Evolutionary conservation across 140 eudicot genomes (phyloP), one percentile per base, ranked within the genome.

Genomic region (Senecio squalidus): DNA sequence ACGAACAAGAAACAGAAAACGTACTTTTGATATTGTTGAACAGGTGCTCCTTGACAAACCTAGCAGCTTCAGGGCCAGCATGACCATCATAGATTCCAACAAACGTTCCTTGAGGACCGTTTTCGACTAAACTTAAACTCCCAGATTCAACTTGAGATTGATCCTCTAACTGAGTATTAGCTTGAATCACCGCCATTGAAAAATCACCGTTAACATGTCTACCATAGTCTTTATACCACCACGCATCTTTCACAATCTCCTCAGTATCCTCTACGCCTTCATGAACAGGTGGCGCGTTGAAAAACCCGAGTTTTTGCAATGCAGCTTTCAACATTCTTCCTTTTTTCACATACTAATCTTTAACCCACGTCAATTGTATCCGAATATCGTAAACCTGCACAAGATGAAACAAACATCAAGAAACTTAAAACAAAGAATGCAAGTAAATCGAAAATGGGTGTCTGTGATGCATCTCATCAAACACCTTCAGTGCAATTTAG

Each of bases 81-180:
- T 87, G 96, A 31, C 96, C 96, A 68, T 87, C 96, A 47, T 87
- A 87, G 9, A 87, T 36, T 46, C 96, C 96, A 18, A 83, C 84
- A 76, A 87, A 87, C 21, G 94, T 87, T 28, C 96, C 96, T 34
- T 58, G 70, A 49, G 89, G 86, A 21, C 89, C 85, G 0, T 45
- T 44, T 25, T 72, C 83, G 24, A 16, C 45, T 0, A 62, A 74
- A 62, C 93, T 80, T 79, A 86, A 11, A 6, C 78, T 41, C 20
- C 95, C 95, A 2, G 94, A 83, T 53, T 80, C 96, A 17, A 87
- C 73, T 51, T 80, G 94, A 74, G 89, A 80, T 3, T 87, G 83
- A 80, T 87, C 96, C 69, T 87, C 95, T 28, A 87, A 45, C 31
- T 76, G 39, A 25, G 28, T 69, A 75, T 88, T 88, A 8, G 94